Percentiles rank a stretch among this genome's conserved stretches.
These are phyloP conservation scores for Wickerhamomyces xylosicus DNA, from an alignment of 805 yeast species.

Conservation along the genomic window DNA sequence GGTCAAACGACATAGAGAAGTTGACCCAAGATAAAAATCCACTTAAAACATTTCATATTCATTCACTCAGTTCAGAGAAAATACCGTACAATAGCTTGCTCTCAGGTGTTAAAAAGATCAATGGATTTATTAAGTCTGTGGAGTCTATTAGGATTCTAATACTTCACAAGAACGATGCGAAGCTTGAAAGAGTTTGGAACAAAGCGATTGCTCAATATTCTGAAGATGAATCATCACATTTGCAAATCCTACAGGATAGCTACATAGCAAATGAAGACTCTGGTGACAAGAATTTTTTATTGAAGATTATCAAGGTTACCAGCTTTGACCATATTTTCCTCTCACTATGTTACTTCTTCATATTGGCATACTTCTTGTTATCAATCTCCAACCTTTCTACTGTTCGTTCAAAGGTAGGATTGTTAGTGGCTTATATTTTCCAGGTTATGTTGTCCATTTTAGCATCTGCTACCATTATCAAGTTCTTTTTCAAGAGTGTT, in stretches of 20 bases:
- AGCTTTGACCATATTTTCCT: conserved; percentile 17
- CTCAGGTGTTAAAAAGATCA: conserved; percentile 29
- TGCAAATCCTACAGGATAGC: not conserved
- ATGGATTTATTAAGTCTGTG: conserved; percentile 33
- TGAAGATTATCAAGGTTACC: conserved; percentile 12
- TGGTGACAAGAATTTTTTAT: not conserved
- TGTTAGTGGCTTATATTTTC: conserved; percentile 32
- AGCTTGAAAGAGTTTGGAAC: not conserved
- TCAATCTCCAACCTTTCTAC: conserved; percentile 30
- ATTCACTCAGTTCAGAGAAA: conserved; percentile 12
- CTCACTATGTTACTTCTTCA: conserved; percentile 17
- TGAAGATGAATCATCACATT: conserved; percentile 1
- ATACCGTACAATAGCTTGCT: conserved; percentile 22
- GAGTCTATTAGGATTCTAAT: conserved; percentile 27
- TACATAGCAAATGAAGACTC: conserved; percentile 2
- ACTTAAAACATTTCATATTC: conserved; percentile 29
- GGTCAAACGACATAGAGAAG: conserved; percentile 25
- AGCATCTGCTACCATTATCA: conserved; percentile 33
- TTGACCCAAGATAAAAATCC: conserved; percentile 24
- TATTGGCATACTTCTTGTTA: conserved; percentile 23
- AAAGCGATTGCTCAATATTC: not conserved
- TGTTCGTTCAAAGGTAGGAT: conserved; percentile 36
- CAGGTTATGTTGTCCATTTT: conserved; percentile 28
- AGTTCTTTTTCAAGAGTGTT: conserved; percentile 23
- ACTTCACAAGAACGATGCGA: conserved; percentile 14